These are phyloP conservation scores for Bolboschoenoplectus hybrid DNA, from an alignment of 202 grass and related monocot genomes.

Conservation along the genomic window DNA sequence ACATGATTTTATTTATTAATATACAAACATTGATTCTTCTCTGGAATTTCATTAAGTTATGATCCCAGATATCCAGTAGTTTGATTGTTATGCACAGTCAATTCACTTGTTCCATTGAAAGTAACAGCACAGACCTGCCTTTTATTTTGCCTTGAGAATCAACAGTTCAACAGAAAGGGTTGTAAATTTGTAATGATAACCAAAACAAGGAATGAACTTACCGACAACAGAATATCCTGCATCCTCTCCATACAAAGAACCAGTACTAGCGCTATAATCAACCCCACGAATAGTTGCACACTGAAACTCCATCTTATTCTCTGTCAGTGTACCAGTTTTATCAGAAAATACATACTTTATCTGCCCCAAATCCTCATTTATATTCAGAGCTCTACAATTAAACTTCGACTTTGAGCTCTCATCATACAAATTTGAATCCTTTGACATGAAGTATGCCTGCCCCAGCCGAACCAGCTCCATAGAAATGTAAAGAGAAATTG, in stretches of 20 bases:
- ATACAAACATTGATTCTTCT: background rate
- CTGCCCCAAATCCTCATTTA: conserved; percentile 93
- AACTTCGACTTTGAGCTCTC: conserved; percentile 64
- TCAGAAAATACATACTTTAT: conserved; percentile 90
- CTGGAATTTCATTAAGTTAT: background rate
- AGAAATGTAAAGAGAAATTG: conserved; percentile 92
- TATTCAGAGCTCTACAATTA: conserved; percentile 87
- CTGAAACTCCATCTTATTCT: conserved; percentile 93
- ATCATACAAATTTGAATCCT: conserved; percentile 67
- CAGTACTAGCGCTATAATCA: conserved; percentile 65
- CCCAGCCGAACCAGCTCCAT: conserved; percentile 94
- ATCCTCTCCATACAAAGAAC: conserved; percentile 36
- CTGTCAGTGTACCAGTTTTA: conserved; percentile 88
- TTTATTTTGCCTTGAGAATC: background rate
- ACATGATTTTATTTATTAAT: conserved; percentile 4
- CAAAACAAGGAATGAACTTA: conserved; percentile 38
- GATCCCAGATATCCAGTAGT: background rate
- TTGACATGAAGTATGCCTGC: conserved; percentile 86
- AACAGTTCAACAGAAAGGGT: background rate
- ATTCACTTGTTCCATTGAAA: background rate
- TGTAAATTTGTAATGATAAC: background rate
- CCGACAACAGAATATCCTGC: conserved; percentile 63
- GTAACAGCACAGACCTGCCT: background rate
- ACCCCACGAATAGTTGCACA: conserved; percentile 60
- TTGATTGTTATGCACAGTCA: background rate